phyloP scores from a whole-genome alignment of 257 asterid genomes.

The Ajuga chamaepitys region DNA sequence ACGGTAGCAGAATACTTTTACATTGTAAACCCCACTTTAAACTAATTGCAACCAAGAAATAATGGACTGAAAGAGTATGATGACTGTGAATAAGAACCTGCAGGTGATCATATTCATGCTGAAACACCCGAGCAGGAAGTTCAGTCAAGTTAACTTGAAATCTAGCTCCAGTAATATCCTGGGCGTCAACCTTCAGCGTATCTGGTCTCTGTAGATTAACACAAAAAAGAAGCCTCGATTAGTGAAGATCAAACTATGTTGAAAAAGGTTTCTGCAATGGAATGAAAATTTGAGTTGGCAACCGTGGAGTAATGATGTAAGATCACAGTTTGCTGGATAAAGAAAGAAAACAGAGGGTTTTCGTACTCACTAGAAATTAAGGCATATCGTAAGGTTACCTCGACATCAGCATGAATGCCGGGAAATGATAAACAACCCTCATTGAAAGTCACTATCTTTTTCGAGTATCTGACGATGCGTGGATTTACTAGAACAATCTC shows the following conservation, averaged over 20 bases:
- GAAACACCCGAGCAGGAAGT: slow-evolving; percentile 86
- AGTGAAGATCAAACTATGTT: background rate
- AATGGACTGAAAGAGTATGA: background rate
- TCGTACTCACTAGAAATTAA: background rate
- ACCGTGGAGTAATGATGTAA: background rate
- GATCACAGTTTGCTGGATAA: background rate
- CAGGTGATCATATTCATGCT: slow-evolving; percentile 91
- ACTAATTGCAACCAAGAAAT: background rate
- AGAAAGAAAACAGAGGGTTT: background rate
- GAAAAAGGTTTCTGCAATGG: background rate
- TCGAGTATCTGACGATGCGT: slow-evolving; percentile 50
- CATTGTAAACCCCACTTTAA: background rate
- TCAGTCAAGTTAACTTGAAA: slow-evolving; percentile 61
- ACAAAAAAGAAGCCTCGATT: background rate
- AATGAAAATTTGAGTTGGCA: background rate
- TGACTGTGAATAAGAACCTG: slow-evolving; percentile 37
- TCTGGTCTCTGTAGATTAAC: slow-evolving; percentile 72
- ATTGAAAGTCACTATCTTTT: slow-evolving; percentile 50
- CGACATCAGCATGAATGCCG: slow-evolving; percentile 61
- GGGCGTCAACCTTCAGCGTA: slow-evolving; percentile 71
- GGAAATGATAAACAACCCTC: slow-evolving; percentile 99
- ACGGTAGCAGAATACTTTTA: background rate
- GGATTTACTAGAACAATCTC: slow-evolving; percentile 93
- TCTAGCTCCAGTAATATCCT: slow-evolving; percentile 60
- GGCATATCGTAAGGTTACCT: slow-evolving; percentile 28